Conservation (phyloP, 345 rosid species). For the Dipteronia dyeriana region DNA sequence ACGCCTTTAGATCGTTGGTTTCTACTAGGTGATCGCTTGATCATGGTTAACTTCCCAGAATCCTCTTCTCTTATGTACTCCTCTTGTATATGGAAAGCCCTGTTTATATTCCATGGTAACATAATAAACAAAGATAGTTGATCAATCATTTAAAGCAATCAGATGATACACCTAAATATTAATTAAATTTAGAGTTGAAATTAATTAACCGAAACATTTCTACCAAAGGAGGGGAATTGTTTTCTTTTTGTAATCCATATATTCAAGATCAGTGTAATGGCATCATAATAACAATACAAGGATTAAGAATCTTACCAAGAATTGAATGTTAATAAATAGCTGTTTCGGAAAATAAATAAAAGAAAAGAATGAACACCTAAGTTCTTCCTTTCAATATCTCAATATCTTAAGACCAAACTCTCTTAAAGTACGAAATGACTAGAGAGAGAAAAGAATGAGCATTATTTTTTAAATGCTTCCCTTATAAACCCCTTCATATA, state of each 20-base stretch:
- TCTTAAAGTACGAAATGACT: not conserved
- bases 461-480: too few species aligned
- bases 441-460: not conserved
- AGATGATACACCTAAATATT: not conserved
- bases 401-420: not conserved
- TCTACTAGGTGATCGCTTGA: conserved; percentile 65
- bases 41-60: conserved; percentile 37
- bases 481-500: not conserved
- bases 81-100: not conserved
- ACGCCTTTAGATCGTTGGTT: conserved; percentile 68
- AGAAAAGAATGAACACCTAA: not conserved
- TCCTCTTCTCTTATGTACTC: conserved; percentile 6
- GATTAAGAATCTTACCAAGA: not conserved
- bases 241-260: not conserved
- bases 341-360: not conserved
- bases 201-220: not conserved
- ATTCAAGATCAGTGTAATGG: not conserved
- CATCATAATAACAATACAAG: not conserved
- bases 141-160: not conserved
- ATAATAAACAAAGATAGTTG: not conserved
- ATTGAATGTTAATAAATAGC: not conserved
- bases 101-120: not conserved
- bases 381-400: not conserved
- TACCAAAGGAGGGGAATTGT: not conserved
- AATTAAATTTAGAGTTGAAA: not conserved